phyloP scores from a whole-genome alignment of 2,329 filamentous ascomycete genomes.

The Corinectria fuckeliana region DNA sequence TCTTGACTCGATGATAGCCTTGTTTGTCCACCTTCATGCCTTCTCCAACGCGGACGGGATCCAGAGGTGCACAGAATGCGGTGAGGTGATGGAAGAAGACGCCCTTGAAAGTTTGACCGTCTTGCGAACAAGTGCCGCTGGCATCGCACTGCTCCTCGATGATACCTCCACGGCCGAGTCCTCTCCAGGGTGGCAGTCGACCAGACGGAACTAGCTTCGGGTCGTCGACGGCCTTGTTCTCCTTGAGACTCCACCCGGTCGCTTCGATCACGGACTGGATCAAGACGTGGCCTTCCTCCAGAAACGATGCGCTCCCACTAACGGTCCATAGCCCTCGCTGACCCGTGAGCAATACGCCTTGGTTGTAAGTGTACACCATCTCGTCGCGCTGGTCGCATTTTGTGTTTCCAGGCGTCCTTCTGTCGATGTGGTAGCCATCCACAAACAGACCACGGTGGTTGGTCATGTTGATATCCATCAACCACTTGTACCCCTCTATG shows the following conservation, averaged over 20 bases:
- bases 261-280: conserved; percentile 76
- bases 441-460: conserved; percentile 77
- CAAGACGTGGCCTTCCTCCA: conserved; percentile 81
- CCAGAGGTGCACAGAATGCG: conserved; percentile 74
- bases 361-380: conserved; percentile 96
- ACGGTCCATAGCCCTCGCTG: conserved; percentile 80
- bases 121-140: conserved; percentile 75
- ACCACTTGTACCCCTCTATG: conserved; percentile 80
- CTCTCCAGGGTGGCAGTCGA: conserved; percentile 66
- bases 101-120: conserved; percentile 90
- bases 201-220: conserved; percentile 40
- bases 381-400: conserved; percentile 82
- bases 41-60: conserved; percentile 43
- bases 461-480: conserved; percentile 80
- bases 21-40: conserved; percentile 37
- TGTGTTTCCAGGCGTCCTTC: conserved; percentile 67
- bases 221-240: conserved; percentile 51
- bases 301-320: conserved; percentile 73
- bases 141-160: conserved; percentile 87
- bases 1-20: conserved; percentile 34
- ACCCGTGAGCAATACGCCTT: conserved; percentile 86
- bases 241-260: conserved; percentile 73
- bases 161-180: conserved; percentile 79
- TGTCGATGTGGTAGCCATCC: conserved; percentile 86
- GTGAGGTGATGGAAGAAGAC: conserved; percentile 92